phyloP scores from a whole-genome alignment of 371 early-diverging fungal genomes.

The Thermomucor indicae-seudaticae region DNA sequence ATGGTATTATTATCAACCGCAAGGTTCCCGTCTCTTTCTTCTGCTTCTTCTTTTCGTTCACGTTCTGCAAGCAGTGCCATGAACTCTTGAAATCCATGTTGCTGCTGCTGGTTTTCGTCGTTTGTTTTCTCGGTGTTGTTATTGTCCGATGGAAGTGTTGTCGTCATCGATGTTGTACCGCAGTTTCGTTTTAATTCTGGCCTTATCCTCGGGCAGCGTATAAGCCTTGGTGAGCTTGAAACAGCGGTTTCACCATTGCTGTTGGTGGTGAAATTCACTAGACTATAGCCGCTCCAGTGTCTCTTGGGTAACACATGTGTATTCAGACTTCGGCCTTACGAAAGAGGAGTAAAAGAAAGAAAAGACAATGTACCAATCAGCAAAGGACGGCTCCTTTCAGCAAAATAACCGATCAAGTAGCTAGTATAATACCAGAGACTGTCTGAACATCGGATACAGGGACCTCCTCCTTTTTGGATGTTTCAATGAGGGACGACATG shows the following conservation, averaged over 20 bases:
- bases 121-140: too few relatives aligned
- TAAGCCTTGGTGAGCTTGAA: not conserved
- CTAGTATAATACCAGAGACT: constrained; percentile 15
- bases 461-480: constrained; percentile 12
- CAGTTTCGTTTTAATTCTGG: too few relatives aligned
- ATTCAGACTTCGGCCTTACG: constrained; percentile 4
- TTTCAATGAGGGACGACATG: constrained; percentile 19
- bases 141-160: too few relatives aligned
- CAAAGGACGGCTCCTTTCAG: not conserved
- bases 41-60: too few relatives aligned
- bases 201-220: not conserved
- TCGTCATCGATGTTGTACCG: too few relatives aligned
- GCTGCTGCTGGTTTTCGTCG: too few relatives aligned
- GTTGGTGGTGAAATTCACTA: constrained; percentile 2
- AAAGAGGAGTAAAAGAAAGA: not conserved
- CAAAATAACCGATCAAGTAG: constrained; percentile 3
- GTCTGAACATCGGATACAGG: constrained; percentile 13
- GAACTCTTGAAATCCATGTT: constrained; percentile 3
- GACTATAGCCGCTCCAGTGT: constrained; percentile 10
- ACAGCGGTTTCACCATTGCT: not conserved
- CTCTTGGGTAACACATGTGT: constrained; percentile 4
- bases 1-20: not conserved
- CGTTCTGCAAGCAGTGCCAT: not conserved
- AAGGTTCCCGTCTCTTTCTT: not conserved
- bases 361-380: not conserved